Evolutionary conservation across 768 basidiomycete species (phyloP).

Genomic region (Leccinum rimulosum): DNA sequence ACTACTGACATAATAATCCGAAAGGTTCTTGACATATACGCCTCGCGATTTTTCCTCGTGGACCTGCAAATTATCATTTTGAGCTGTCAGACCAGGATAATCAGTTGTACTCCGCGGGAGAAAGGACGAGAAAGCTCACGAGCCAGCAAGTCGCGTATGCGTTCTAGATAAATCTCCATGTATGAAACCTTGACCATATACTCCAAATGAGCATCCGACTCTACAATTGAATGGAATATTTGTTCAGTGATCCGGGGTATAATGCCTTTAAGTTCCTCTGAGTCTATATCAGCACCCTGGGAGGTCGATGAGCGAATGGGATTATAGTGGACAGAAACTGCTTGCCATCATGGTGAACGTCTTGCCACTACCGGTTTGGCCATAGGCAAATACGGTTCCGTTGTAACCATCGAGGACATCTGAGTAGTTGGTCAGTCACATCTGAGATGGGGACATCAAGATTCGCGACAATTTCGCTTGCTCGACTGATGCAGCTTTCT

Average conservation of each 20-base stretch:
- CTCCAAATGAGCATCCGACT: conserved; percentile 92
- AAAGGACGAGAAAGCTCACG: conserved; percentile 54
- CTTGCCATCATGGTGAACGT: conserved; percentile 98
- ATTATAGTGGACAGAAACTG: background rate
- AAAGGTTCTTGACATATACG: conserved; percentile 96
- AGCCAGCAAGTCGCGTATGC: conserved; percentile 90
- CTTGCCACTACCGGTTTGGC: conserved; percentile 96
- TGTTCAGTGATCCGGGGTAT: conserved; percentile 99
- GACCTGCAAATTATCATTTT: conserved; percentile 97
- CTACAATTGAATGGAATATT: conserved; percentile 96
- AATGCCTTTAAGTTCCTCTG: conserved; percentile 88
- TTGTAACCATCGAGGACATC: conserved; percentile 99
- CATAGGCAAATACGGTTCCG: conserved; percentile 96
- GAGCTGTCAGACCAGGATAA: conserved; percentile 47
- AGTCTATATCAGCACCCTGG: conserved; percentile 97
- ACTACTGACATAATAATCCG: conserved; percentile 97
- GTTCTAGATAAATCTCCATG: conserved; percentile 99
- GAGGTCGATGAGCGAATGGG: conserved; percentile 9
- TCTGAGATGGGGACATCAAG: conserved; percentile 1
- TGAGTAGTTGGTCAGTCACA: conserved; percentile 34
- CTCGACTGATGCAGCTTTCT: conserved; percentile 1
- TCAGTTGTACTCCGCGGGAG: conserved; percentile 5
- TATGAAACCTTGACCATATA: conserved; percentile 99
- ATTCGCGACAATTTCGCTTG: conserved; percentile 5
- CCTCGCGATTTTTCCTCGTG: conserved; percentile 98